phyloP scores from a whole-genome alignment of 345 rosid species.

The Viola odorata region DNA sequence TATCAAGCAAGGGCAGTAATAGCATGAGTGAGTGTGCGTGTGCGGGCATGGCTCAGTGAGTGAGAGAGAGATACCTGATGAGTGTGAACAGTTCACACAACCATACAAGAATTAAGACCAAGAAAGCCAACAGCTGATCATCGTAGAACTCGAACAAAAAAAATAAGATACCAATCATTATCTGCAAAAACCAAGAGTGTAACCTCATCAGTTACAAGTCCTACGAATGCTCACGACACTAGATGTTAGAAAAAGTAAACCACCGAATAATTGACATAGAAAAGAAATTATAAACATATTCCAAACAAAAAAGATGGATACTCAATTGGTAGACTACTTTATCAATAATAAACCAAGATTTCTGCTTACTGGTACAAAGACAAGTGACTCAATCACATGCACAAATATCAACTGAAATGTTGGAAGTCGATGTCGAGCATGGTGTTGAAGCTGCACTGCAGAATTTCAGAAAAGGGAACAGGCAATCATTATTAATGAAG shows the following conservation, averaged over 20 bases:
- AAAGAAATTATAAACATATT: background rate
- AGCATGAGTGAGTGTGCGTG: no score
- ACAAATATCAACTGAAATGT: constrained; percentile 98
- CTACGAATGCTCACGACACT: background rate
- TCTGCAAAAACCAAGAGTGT: constrained; percentile 47
- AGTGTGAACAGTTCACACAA: constrained; percentile 90
- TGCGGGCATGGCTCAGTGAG: background rate
- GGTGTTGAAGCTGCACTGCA: constrained; percentile 99
- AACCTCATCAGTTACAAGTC: background rate
- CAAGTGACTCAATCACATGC: constrained; percentile 93
- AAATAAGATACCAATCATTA: constrained; percentile 97
- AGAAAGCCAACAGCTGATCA: constrained; percentile 96
- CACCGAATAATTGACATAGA: background rate
- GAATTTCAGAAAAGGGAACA: constrained; percentile 31
- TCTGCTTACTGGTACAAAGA: constrained; percentile 84
- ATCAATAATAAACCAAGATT: background rate
- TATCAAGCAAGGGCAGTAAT: no score
- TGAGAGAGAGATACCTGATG: constrained; percentile 61
- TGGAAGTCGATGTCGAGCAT: constrained; percentile 93
- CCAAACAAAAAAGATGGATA: background rate
- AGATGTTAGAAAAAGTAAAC: background rate
- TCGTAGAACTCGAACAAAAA: constrained; percentile 95
- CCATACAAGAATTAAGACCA: constrained; percentile 99
- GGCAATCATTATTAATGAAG: constrained; percentile 26
- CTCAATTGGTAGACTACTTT: background rate